These are phyloP conservation scores for Xylaria sp. DNA, from an alignment of 2,329 filamentous ascomycete genomes.

Conservation along the genomic window DNA sequence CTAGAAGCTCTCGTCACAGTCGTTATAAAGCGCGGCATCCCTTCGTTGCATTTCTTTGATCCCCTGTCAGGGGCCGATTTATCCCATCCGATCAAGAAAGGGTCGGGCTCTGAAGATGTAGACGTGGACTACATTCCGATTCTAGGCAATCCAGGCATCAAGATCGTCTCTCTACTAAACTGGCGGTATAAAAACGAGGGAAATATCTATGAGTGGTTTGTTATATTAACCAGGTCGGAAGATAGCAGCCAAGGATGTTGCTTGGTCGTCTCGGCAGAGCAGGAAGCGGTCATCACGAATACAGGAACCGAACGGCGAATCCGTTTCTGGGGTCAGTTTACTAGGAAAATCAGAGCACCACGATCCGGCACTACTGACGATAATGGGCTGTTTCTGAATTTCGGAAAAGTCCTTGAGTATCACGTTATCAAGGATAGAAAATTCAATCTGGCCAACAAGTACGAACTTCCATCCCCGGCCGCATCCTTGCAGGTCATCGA, in stretches of 20 bases:
- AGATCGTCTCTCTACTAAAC: conserved; percentile 69
- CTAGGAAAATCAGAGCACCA: conserved; percentile 62
- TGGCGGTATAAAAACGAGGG: conserved; percentile 70
- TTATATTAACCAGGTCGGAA: conserved; percentile 62
- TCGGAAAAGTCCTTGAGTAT: conserved; percentile 65
- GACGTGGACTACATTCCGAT: conserved; percentile 63
- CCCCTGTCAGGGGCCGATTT: conserved; percentile 64
- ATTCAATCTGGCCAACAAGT: conserved; percentile 59
- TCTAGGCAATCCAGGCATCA: conserved; percentile 67
- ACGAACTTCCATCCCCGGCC: conserved; percentile 65
- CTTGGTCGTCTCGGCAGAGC: conserved; percentile 64
- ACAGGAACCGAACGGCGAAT: conserved; percentile 52
- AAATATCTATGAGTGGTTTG: conserved; percentile 70
- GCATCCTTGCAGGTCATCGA: conserved; percentile 60
- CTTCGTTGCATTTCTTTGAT: conserved; percentile 68
- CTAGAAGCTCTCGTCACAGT: conserved; percentile 67
- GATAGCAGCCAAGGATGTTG: conserved; percentile 60
- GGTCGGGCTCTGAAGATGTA: conserved; percentile 47
- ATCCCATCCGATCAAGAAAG: conserved; percentile 54
- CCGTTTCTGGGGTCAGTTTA: conserved; percentile 62
- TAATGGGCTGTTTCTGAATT: conserved; percentile 66
- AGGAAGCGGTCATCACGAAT: conserved; percentile 38
- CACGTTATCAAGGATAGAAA: conserved; percentile 67
- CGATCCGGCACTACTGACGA: conserved; percentile 66
- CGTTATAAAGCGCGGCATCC: conserved; percentile 55